Conservation (phyloP, 352 stramenopile genomes). For the Pythium monospermum region DNA sequence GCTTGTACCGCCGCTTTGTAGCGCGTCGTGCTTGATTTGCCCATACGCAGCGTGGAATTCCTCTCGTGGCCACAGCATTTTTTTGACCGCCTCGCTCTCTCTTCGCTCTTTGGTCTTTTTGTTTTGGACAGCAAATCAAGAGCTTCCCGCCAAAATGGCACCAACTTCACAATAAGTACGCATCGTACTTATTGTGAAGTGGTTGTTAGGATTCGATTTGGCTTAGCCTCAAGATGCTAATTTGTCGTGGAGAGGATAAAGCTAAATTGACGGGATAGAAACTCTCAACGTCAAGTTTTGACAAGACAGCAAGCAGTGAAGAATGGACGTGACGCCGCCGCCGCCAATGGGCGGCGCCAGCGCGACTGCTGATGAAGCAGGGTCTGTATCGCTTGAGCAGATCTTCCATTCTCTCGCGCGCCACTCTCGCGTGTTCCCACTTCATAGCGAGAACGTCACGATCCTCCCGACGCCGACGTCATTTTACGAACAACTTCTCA, state of each 20-base stretch:
- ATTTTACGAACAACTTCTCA: constrained; percentile 62
- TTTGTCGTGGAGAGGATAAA: too few relatives aligned
- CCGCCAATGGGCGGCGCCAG: not conserved
- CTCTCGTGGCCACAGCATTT: constrained; percentile 81
- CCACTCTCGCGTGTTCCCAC: constrained; percentile 56
- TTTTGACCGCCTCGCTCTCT: too few relatives aligned
- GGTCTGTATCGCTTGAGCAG: constrained; percentile 21
- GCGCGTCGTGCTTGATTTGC: constrained; percentile 76
- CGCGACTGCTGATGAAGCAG: not conserved
- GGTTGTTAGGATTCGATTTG: too few relatives aligned
- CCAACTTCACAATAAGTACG: too few relatives aligned
- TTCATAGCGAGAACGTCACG: constrained; percentile 42
- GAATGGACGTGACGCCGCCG: too few relatives aligned
- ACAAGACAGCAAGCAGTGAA: too few relatives aligned
- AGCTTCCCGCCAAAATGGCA: too few relatives aligned
- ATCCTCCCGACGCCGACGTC: constrained; percentile 42
- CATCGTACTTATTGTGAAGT: too few relatives aligned
- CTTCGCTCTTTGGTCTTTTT: constrained; percentile 1
- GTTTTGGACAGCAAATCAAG: not conserved
- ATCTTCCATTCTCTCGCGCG: constrained; percentile 47
- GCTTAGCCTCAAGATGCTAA: too few relatives aligned
- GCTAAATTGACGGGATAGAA: too few relatives aligned
- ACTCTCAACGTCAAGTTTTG: too few relatives aligned
- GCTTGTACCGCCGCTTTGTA: constrained; percentile 65
- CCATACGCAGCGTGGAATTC: constrained; percentile 83